These are phyloP conservation scores for Phytopythium helicoides DNA, from an alignment of 352 stramenopile species.

Conservation along the genomic window DNA sequence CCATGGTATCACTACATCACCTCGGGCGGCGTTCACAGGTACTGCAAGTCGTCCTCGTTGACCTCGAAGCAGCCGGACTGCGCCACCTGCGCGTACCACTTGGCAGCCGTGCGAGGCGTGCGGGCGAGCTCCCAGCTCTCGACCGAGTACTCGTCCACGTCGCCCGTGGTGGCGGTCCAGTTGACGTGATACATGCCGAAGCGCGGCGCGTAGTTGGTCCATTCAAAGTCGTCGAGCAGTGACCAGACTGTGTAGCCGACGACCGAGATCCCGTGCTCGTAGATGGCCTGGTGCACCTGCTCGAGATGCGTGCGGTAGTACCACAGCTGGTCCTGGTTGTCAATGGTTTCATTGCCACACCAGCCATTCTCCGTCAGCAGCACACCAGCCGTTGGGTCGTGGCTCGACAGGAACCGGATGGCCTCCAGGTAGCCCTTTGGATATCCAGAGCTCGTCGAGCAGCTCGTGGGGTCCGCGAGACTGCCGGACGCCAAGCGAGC, in stretches of 20 bases:
- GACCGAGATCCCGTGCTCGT: constrained; percentile 54
- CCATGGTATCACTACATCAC: too few species aligned
- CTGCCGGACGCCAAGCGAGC: constrained; percentile 29
- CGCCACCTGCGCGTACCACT: constrained; percentile 32
- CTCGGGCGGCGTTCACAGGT: constrained; percentile 1
- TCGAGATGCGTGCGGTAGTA: constrained; percentile 52
- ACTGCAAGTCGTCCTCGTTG: constrained; percentile 24
- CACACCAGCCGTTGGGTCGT: constrained; percentile 34
- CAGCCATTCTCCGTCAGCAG: constrained; percentile 66
- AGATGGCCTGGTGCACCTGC: constrained; percentile 51
- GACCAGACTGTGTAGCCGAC: constrained; percentile 92
- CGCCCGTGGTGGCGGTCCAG: constrained; percentile 29
- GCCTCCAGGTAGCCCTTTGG: constrained; percentile 48
- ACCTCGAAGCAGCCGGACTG: constrained; percentile 24
- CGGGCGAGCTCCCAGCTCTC: constrained; percentile 25
- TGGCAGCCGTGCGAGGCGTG: constrained; percentile 39
- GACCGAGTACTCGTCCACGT: constrained; percentile 24
- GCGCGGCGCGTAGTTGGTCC: constrained; percentile 33
- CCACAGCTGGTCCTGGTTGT: constrained; percentile 58
- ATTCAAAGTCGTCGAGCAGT: constrained; percentile 31
- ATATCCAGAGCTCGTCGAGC: constrained; percentile 28
- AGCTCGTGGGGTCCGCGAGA: constrained; percentile 26
- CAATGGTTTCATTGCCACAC: constrained; percentile 56
- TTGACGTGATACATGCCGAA: constrained; percentile 65
- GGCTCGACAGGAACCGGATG: constrained; percentile 45